These are phyloP conservation scores for Colletotrichum navitas DNA, from an alignment of 2,329 filamentous ascomycete genomes.

Conservation along the genomic window DNA sequence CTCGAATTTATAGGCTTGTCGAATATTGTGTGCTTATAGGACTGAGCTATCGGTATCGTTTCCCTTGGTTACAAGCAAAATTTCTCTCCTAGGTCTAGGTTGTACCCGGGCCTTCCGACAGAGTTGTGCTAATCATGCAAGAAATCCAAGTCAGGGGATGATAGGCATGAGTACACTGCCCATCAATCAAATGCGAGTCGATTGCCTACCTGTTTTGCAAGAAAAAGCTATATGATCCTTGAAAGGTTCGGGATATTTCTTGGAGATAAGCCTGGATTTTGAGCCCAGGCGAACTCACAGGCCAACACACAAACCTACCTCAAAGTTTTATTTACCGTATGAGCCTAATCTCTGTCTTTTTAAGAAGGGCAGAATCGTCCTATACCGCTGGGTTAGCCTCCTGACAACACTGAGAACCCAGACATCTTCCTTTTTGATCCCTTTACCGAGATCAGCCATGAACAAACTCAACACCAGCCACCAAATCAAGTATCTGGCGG, in stretches of 20 bases:
- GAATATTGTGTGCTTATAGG: background rate
- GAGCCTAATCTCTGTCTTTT: background rate
- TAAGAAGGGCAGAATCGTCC: too few species aligned
- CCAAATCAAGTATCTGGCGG: slow-evolving; percentile 34
- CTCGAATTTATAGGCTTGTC: background rate
- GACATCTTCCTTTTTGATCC: background rate
- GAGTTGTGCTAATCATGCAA: background rate
- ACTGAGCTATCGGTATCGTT: too few species aligned
- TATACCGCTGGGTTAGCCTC: background rate
- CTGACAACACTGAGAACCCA: background rate
- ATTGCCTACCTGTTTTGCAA: background rate
- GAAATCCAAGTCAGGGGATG: too few species aligned
- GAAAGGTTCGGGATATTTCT: too few species aligned
- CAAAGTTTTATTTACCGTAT: background rate
- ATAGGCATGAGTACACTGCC: too few species aligned
- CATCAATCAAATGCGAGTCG: background rate
- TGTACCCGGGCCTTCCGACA: too few species aligned
- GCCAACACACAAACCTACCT: too few species aligned
- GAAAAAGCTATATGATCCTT: too few species aligned
- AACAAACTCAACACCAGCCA: slow-evolving; percentile 11
- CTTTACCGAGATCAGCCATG: slow-evolving; percentile 4
- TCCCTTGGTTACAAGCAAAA: background rate
- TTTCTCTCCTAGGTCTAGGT: background rate
- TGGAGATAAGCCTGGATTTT: background rate
- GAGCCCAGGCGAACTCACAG: background rate